Conservation (phyloP, 768 basidiomycete species). For the Daedalea quercina region DNA sequence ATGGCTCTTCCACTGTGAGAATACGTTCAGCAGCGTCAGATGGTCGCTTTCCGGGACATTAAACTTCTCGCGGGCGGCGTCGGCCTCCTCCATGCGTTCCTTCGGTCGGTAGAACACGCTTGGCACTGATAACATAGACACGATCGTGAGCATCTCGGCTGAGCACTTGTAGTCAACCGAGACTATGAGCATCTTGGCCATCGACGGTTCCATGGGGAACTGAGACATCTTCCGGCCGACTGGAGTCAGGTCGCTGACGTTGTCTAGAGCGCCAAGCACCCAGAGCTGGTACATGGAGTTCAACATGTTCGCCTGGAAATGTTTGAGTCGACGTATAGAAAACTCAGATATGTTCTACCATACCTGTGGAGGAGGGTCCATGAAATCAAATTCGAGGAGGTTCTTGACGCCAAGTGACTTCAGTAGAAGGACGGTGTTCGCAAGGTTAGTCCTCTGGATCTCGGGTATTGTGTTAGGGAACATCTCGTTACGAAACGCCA, state of each 20-base stretch:
- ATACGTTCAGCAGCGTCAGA: slow-evolving; percentile 90
- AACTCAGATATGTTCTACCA: slow-evolving; percentile 4
- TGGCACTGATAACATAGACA: slow-evolving; percentile 97
- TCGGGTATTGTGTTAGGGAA: slow-evolving; percentile 96
- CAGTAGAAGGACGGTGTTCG: slow-evolving; percentile 90
- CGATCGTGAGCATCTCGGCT: slow-evolving; percentile 94
- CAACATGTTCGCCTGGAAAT: slow-evolving; percentile 79
- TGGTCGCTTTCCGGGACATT: slow-evolving; percentile 98
- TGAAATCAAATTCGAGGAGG: slow-evolving; percentile 96
- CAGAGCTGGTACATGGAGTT: slow-evolving; percentile 99
- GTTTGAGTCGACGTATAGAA: neutral
- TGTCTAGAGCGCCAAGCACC: slow-evolving; percentile 97
- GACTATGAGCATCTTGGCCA: slow-evolving; percentile 98
- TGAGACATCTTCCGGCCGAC: slow-evolving; percentile 96
- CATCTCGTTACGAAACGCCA: slow-evolving; percentile 93
- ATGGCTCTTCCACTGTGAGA: slow-evolving; percentile 97
- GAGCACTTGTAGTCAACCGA: slow-evolving; percentile 93
- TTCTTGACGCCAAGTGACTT: slow-evolving; percentile 98
- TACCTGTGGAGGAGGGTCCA: slow-evolving; percentile 99
- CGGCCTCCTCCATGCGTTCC: slow-evolving; percentile 95
- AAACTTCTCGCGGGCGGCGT: slow-evolving; percentile 97
- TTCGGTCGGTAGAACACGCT: slow-evolving; percentile 97
- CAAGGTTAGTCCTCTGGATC: slow-evolving; percentile 95
- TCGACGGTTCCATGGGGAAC: slow-evolving; percentile 98
- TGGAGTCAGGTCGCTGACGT: slow-evolving; percentile 91